Percentiles rank a stretch among this genome's conserved stretches.
These are phyloP conservation scores for Neoascochyta sp. DNA, from an alignment of 2,329 filamentous ascomycete genomes.

Conservation along the genomic window DNA sequence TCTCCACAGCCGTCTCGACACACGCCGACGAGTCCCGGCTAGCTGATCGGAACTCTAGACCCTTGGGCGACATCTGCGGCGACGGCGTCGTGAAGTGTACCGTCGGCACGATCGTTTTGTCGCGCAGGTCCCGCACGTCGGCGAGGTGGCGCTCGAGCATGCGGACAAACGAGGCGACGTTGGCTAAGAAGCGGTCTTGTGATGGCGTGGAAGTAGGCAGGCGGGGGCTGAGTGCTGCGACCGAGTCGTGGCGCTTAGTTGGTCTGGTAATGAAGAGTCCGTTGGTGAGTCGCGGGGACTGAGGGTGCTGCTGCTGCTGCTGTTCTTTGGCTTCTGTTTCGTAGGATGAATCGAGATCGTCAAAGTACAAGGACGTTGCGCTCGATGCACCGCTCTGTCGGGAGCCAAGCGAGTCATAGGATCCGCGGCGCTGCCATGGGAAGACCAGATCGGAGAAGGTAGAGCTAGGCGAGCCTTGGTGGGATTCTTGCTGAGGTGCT, in stretches of 20 bases:
- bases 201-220: constrained; percentile 8
- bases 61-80: constrained; percentile 14
- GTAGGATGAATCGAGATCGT: constrained; percentile 8
- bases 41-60: no score
- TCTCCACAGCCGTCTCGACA: constrained; percentile 11
- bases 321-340: no score
- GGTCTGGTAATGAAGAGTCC: no score
- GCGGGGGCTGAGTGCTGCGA: constrained; percentile 5
- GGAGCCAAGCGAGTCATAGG: no score
- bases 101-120: constrained; percentile 6
- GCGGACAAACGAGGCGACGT: constrained; percentile 22
- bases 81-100: constrained; percentile 14
- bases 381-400: constrained; percentile 19
- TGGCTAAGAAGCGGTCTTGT: constrained; percentile 20
- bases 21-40: no score
- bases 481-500: no score
- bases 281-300: constrained; percentile 2
- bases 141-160: constrained; percentile 30
- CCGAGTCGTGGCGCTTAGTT: constrained; percentile 4
- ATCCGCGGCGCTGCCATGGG: no score
- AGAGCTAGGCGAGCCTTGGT: no score
- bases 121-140: constrained; percentile 23
- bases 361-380: constrained; percentile 16
- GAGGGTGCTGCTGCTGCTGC: no score
- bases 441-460: no score